Percentiles rank a stretch among this genome's conserved stretches.
Evolutionary conservation across 2,329 filamentous ascomycete genomes (phyloP).

Genomic region (Ophiocordyceps camponoti-rufipedis): DNA sequence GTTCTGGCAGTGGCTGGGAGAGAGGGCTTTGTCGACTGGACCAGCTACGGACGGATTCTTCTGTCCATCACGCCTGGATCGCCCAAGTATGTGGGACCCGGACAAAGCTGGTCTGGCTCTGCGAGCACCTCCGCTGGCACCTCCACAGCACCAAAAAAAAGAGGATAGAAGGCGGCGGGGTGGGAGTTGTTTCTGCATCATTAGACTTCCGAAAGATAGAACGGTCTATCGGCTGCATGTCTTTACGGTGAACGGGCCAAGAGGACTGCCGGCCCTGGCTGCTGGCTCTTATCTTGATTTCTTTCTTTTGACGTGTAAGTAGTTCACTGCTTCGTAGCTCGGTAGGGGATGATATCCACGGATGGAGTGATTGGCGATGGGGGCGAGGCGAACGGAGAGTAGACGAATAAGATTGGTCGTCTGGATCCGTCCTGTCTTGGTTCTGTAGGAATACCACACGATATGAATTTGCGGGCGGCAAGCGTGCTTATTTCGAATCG

Average conservation of each 20-base stretch:
- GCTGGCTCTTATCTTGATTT: constrained; percentile 13
- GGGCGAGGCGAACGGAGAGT: too few species aligned
- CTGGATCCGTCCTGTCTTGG: too few species aligned
- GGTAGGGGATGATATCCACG: neutral
- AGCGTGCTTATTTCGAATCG: neutral
- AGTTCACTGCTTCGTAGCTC: neutral
- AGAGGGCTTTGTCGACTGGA: neutral
- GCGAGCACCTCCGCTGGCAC: constrained; percentile 3
- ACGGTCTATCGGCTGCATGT: constrained; percentile 9
- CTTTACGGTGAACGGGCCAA: constrained; percentile 7
- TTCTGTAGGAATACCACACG: too few species aligned
- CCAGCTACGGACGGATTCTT: neutral
- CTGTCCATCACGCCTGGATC: neutral
- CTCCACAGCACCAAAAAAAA: constrained; percentile 1
- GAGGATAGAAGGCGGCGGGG: constrained; percentile 16
- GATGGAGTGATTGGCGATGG: neutral
- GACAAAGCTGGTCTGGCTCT: constrained; percentile 9
- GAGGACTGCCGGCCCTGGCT: constrained; percentile 17
- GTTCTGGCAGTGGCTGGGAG: neutral
- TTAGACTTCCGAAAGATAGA: constrained; percentile 22
- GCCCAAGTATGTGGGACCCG: neutral
- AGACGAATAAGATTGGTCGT: too few species aligned
- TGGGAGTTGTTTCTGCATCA: constrained; percentile 19
- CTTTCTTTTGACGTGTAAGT: neutral
- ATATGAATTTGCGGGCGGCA: too few species aligned